Base-by-base conservation (phyloP, 768 basidiomycete genomes). In the Leccinum boreale region DNA sequence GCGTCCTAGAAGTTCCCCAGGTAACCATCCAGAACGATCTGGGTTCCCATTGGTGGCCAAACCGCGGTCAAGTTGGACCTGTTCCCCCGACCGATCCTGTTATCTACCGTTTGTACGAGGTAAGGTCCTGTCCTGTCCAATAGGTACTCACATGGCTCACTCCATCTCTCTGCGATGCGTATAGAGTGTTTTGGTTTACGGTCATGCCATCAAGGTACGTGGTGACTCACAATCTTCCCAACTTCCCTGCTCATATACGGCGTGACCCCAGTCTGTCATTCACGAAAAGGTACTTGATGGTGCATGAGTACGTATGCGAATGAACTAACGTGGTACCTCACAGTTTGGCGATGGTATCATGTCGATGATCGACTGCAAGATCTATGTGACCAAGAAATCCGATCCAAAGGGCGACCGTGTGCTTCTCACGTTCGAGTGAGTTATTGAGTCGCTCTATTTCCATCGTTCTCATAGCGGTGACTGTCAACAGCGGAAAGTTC, bases 321-420 rank as follows among this genome's bases (percentile, higher is more conserved):
- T 53, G 46, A 44, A 33, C 58, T 61, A 19, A 58, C 49, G 21
- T 17, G 12, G 2, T 24, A 4, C 19, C 52, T 7, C 9, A 11
- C 51, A 89, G 87, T 92, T 91, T 61, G 90, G 90, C 5, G 90
- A 92, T 65, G 90, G 90, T 5, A 92, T 92, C 59, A 91, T 92
- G 89, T 89, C 87, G 19, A 89, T 92, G 87, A 90, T 92, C 57
- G 90, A 92, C 69, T 92, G 90, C 72, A 85, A 82, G 62, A 79
- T 92, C 59, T 78, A 77, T 49, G 76, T 92, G 47, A 77, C 82
- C 59, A 83, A 78, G 74, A 91, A 92, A 70, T 77, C 79, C 15
- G 83, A 91, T 64, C 88, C 89, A 15, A 89, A 86, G 65, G 90
- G 90, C 35, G 89, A 92, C 63, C 87, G 90, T 46, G 86, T 91